Evolutionary conservation across 106 monocot genomes (phyloP), one percentile per base, ranked within the genome.

Genomic region (Dactylorhiza incarnata): DNA sequence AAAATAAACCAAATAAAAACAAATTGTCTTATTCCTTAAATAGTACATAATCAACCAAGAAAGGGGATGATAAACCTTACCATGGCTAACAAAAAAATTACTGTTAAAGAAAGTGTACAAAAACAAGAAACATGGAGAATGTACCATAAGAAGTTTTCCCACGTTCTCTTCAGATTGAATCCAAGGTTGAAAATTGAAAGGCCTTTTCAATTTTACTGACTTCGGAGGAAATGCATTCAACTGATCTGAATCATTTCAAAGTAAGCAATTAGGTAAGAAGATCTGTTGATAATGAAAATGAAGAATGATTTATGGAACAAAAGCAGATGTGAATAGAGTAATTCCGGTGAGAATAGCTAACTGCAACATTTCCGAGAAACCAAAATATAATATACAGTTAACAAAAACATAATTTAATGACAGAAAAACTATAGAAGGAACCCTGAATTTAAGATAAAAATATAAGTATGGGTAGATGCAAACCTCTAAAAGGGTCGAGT

Each of bases 61-160:
- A 37, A 37, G 37, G 37, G 37, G 37, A 37, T 37, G 37, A 37
- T 37, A 37, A 37, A 37, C 37, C 37, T 37, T 37, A 37, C 37
- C 37, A 3, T 37, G 37, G 37, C 37, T 37, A 37, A 37, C 62
- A 15, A 6, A 62, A 22, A 20, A 62, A 62, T 62, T 22, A 43
- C 7, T 67, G 0, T 4, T 67, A 37, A 46, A 9, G 16, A 46
- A 29, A 69, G 44, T 44, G 16, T 16, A 11, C 37, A 43, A 43
- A 45, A 68, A 12, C 17, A 45, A 25, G 16, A 46, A 46, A 1
- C 0, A 69, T 2, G 45, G 20, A 46, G 29, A 15, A 16, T n/a
- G 11, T 61, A 99, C 97, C 97, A 94, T 99, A 73, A 99, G 83
- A 71, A 99, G 83, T 52, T 94, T 91, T 23, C 86, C 97, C 72